A percentile compares a stretch with the other conserved stretches of the same genome.
These are phyloP conservation scores for Echria macrotheca DNA, from an alignment of 495 filamentous ascomycete genomes.

Conservation along the genomic window DNA sequence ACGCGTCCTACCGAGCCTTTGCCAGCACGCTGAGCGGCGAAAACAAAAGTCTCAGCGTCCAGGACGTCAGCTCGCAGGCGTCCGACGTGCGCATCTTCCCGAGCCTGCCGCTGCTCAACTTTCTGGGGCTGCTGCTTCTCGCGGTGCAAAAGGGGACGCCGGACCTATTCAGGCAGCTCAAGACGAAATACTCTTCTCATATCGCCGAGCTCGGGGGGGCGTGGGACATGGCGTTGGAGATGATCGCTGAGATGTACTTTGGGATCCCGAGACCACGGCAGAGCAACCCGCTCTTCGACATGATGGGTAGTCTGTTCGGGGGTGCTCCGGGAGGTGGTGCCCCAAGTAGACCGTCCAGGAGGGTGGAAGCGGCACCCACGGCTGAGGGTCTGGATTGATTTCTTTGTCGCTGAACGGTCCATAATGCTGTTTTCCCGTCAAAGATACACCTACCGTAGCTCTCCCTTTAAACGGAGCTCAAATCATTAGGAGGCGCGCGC, in stretches of 20 bases:
- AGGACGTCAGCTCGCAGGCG: constrained; percentile 72
- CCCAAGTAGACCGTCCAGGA: constrained; percentile 37
- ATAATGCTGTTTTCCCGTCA: neutral
- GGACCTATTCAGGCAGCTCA: constrained; percentile 79
- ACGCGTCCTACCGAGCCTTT: constrained; percentile 74
- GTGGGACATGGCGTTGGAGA: constrained; percentile 81
- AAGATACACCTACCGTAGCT: neutral
- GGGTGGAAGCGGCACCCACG: constrained; percentile 42
- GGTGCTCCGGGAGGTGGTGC: constrained; percentile 32
- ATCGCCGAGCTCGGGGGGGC: constrained; percentile 61
- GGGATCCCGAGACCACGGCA: constrained; percentile 83
- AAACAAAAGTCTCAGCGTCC: constrained; percentile 62
- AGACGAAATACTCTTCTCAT: constrained; percentile 70
- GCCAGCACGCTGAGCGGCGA: constrained; percentile 62
- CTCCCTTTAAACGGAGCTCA: no score
- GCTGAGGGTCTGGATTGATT: constrained; percentile 49
- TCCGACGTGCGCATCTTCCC: constrained; percentile 80
- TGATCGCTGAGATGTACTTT: constrained; percentile 96
- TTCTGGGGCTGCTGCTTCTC: constrained; percentile 75
- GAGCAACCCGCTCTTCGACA: constrained; percentile 87
- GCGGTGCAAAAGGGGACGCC: constrained; percentile 71
- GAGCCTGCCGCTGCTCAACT: constrained; percentile 84
- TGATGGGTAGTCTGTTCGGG: constrained; percentile 89
- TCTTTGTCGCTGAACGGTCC: neutral
- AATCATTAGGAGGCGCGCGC: no score